A percentile compares a stretch with the other conserved stretches of the same genome.
phyloP scores from a whole-genome alignment of 2,329 filamentous ascomycete genomes.

The Cordyceps javanica region DNA sequence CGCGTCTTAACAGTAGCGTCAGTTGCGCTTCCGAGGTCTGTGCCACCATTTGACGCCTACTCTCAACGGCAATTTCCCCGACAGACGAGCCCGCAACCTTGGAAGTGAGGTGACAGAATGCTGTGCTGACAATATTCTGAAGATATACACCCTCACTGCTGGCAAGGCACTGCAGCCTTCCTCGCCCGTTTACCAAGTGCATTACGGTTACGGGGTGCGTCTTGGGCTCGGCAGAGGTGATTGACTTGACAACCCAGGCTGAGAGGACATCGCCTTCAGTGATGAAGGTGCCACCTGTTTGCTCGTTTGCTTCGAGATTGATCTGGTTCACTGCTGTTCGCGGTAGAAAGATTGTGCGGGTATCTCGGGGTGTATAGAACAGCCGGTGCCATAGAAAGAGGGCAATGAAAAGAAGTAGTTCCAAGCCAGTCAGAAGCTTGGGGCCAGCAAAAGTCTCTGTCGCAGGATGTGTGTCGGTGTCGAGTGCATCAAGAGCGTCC shows the following conservation, averaged over 20 bases:
- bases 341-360: background rate
- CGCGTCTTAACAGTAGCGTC: background rate
- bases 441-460: background rate
- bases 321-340: background rate
- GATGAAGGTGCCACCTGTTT: conserved; percentile 26
- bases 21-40: conserved; percentile 7
- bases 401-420: background rate
- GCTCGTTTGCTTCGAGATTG: conserved; percentile 20
- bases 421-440: background rate
- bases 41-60: background rate
- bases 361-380: background rate
- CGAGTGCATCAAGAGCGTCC: conserved; percentile 1
- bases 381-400: conserved; percentile 4
- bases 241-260: conserved; percentile 29
- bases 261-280: conserved; percentile 38
- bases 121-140: conserved; percentile 3
- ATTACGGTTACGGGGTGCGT: conserved; percentile 18
- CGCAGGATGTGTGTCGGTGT: background rate
- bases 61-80: background rate
- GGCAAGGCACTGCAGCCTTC: background rate
- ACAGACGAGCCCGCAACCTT: background rate
- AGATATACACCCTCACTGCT: background rate
- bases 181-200: conserved; percentile 18
- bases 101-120: background rate
- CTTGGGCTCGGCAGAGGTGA: conserved; percentile 13